These are phyloP conservation scores for Guillardia theta DNA, from an alignment of 78 protist genomes.

Conservation along the genomic window DNA sequence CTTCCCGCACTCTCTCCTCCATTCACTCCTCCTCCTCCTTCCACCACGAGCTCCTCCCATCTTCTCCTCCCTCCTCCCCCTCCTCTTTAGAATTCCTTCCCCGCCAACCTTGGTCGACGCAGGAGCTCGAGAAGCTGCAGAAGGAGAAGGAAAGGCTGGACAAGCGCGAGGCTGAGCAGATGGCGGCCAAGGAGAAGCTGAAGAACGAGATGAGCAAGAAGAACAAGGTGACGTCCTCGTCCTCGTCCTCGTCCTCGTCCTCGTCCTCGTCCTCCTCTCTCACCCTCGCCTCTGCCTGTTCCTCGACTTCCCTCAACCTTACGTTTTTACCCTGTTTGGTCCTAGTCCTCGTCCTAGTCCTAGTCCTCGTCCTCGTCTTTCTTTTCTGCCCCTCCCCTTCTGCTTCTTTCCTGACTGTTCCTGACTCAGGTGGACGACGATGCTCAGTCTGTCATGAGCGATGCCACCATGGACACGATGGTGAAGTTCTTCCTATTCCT, in stretches of 20 bases:
- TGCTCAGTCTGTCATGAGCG: constrained; percentile 18
- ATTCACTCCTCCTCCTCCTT: not conserved
- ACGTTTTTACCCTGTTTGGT: too few species aligned
- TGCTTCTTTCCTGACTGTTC: too few species aligned
- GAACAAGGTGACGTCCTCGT: not conserved
- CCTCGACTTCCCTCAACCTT: too few species aligned
- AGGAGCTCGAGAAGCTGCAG: constrained; percentile 13
- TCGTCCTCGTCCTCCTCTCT: too few species aligned
- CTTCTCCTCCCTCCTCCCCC: not conserved
- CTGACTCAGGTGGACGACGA: not conserved
- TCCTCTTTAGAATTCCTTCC: not conserved
- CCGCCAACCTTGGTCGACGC: too few species aligned
- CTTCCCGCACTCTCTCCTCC: not conserved
- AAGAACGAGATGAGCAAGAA: not conserved
- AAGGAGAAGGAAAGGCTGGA: not conserved
- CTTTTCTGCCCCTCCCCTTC: too few species aligned
- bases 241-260: too few species aligned
- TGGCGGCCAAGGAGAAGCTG: not conserved
- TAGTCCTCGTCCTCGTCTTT: too few species aligned
- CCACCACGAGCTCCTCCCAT: not conserved
- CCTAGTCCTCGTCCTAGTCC: too few species aligned
- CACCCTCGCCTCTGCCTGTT: too few species aligned
- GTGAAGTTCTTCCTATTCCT: too few species aligned
- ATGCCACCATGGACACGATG: not conserved
- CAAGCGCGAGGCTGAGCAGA: not conserved